Evolutionary conservation across 805 yeast genomes (phyloP), one percentile per base, ranked within the genome.

Genomic region (Lipomyces yamadae): DNA sequence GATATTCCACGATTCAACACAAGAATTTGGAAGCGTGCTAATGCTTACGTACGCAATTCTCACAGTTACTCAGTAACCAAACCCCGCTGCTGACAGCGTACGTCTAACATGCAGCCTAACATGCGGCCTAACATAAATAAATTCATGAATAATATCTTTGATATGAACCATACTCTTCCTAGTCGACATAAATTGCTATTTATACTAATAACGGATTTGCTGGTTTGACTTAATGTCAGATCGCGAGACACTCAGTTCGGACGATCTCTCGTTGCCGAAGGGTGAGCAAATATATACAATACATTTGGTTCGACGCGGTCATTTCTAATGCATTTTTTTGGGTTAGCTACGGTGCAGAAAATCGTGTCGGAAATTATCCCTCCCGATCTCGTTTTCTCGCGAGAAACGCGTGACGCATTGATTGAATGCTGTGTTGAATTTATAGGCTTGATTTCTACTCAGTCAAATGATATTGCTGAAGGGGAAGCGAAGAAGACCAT

Each of bases 361-460:
- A 92, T 95, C 59, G 88, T 95, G 24, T 84, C 92, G 2, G 99
- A 95, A 74, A 90, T 95, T 42, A 81, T 94, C 37, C 97, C 97
- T 18, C 80, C 86, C n/a, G 98, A 93, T 75, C 82, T 91, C 64
- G 87, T 93, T 5, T 92, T 94, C 72, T 87, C 97, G 53, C 90
- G 93, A 72, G 98, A 95, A 71, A 96, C 98, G 1, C 83, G 98
- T 65, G 98, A 94, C 74, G 95, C 97, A 56, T 85, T 95, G 56
- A 94, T 96, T 56, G 98, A 95, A 76, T 94, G 97, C 77, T 92
- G 98, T 74, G 92, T 95, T 64, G 97, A 92, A 78, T 94, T 95
- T 77, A 89, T 95, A 67, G 94, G 95, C 96, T 91, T 94, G 66
- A 81, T 94, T 55, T 90, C 97, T 10, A 91, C 97, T 2, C 97